phyloP scores from a whole-genome alignment of 345 rosid species.

The Punica granatum region DNA sequence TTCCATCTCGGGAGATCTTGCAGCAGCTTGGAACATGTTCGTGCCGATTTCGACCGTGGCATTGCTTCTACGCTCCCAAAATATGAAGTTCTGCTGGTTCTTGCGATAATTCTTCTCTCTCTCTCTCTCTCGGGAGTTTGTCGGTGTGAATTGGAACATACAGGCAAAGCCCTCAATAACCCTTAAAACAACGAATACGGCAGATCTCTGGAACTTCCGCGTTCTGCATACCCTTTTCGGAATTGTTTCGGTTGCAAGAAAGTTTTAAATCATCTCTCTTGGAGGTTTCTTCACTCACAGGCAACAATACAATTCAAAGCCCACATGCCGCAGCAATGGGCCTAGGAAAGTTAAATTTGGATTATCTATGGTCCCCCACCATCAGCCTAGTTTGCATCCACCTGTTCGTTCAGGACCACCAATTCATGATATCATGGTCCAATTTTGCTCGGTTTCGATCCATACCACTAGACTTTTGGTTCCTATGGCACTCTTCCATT shows the following conservation, averaged over 20 bases:
- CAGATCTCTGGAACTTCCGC: background rate
- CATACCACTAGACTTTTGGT: background rate
- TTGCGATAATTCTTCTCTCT: too few species aligned
- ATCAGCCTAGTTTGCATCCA: background rate
- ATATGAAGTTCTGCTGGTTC: too few species aligned
- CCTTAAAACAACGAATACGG: too few species aligned
- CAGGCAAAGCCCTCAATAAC: too few species aligned
- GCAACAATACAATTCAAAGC: background rate
- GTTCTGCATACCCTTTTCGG: background rate
- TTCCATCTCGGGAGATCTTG: too few species aligned
- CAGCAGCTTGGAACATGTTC: too few species aligned
- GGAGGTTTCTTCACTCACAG: slow-evolving; percentile 1
- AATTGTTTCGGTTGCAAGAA: background rate
- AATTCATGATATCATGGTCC: background rate
- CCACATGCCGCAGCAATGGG: background rate
- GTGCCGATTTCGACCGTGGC: too few species aligned
- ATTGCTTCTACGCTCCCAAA: too few species aligned
- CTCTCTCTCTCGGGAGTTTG: too few species aligned
- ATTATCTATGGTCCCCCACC: background rate
- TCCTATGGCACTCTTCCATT: background rate
- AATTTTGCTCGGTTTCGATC: background rate
- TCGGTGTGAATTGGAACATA: too few species aligned
- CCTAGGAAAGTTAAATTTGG: background rate
- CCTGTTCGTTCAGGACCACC: background rate
- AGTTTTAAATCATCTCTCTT: background rate